Percentiles rank a stretch among this genome's conserved stretches.
phyloP scores from a whole-genome alignment of 2,329 filamentous ascomycete species.

The Colletotrichum tanaceti region DNA sequence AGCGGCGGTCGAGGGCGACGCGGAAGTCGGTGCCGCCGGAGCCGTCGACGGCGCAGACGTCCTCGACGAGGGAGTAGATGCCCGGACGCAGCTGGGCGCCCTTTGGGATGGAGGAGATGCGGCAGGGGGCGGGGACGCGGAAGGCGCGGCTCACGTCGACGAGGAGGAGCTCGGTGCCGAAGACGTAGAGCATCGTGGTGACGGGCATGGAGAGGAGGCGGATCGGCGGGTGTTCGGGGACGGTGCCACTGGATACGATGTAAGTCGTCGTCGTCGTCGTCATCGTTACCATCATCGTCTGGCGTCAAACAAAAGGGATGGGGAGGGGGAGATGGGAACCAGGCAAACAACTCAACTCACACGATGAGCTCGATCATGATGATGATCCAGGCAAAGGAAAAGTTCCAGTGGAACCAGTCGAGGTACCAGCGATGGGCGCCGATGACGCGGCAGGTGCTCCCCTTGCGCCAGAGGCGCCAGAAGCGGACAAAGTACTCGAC shows the following conservation, averaged over 20 bases:
- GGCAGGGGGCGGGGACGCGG: constrained; percentile 58
- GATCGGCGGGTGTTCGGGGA: constrained; percentile 50
- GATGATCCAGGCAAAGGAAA: constrained; percentile 64
- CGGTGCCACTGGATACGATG: constrained; percentile 35
- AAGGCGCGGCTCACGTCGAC: constrained; percentile 60
- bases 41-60: constrained; percentile 65
- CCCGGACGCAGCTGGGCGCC: constrained; percentile 63
- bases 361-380: constrained; percentile 68
- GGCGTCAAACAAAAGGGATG: too few relatives aligned
- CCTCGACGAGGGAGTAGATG: constrained; percentile 66
- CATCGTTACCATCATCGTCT: too few relatives aligned
- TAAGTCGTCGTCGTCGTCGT: background rate
- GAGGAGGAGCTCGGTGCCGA: constrained; percentile 61
- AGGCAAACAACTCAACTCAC: constrained; percentile 42
- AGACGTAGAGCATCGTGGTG: constrained; percentile 62
- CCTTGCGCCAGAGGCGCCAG: constrained; percentile 64
- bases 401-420: constrained; percentile 69
- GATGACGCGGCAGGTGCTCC: constrained; percentile 61
- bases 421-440: constrained; percentile 52
- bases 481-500: constrained; percentile 64
- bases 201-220: constrained; percentile 65
- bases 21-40: constrained; percentile 63
- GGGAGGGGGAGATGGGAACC: rapidly evolving
- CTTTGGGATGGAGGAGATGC: constrained; percentile 63
- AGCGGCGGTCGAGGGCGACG: constrained; percentile 61